Conservation (phyloP, 2,329 filamentous ascomycete genomes). For the Septoria linicola region DNA sequence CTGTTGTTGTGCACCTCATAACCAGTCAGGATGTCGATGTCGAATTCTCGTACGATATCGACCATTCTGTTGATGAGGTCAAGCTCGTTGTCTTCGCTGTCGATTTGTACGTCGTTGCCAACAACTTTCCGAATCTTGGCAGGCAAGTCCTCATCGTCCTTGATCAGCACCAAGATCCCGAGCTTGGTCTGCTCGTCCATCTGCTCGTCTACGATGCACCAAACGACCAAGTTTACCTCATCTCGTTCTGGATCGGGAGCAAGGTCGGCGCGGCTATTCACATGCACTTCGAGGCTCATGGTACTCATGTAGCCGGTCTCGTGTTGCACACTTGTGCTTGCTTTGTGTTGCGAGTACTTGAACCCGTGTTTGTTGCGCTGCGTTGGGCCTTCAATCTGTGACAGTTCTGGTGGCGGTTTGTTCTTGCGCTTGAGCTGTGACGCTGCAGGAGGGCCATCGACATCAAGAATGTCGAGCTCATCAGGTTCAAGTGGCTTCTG, state of each 20-base stretch:
- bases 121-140: slow-evolving; percentile 63
- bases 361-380: slow-evolving; percentile 79
- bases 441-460: slow-evolving; percentile 33
- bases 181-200: slow-evolving; percentile 67
- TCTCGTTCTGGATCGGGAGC: slow-evolving; percentile 89
- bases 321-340: slow-evolving; percentile 73
- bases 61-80: slow-evolving; percentile 83
- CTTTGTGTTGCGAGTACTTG: slow-evolving; percentile 77
- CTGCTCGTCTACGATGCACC: slow-evolving; percentile 65
- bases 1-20: slow-evolving; percentile 92
- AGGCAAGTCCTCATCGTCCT: slow-evolving; percentile 55
- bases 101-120: slow-evolving; percentile 57
- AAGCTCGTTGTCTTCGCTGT: slow-evolving; percentile 75
- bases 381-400: slow-evolving; percentile 86
- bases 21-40: slow-evolving; percentile 90
- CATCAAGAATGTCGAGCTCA: slow-evolving; percentile 26
- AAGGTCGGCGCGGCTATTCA: slow-evolving; percentile 78
- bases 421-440: slow-evolving; percentile 39
- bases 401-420: slow-evolving; percentile 50
- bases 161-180: slow-evolving; percentile 67
- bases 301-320: slow-evolving; percentile 94
- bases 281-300: slow-evolving; percentile 90
- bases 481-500: slow-evolving; percentile 22
- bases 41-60: slow-evolving; percentile 76
- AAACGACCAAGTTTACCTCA: slow-evolving; percentile 84